Evolutionary conservation across 345 rosid species (phyloP), one percentile per base, ranked within the genome.

Genomic region (Melaleuca quinquenervia): DNA sequence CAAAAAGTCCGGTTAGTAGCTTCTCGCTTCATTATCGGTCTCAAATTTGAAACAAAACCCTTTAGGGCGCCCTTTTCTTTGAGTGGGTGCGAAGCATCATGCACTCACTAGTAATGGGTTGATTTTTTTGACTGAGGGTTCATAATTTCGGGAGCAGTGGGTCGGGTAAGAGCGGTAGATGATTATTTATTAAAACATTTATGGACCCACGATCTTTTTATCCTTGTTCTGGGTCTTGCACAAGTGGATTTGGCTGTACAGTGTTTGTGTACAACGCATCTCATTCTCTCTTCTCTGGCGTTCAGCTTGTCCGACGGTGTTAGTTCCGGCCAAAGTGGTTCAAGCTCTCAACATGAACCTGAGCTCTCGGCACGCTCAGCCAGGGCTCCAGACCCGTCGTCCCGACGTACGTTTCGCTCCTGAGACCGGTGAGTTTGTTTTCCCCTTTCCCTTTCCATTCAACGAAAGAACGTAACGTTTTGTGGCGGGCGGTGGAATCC

Each of bases 251-350:
- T 15, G 45, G 76, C 44, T 62, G 44, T 64, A 64, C 76, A 20
- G 76, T 36, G 16, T 64, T 64, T 11, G 78, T 36, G 48, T 16
- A 16, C 2, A 24, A 18, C 12, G 24, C 45, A 45, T 32, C 78
- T 64, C 78, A 70, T 24, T 45, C 5, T 24, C 7, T 18, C 52
- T 54, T 55, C 2, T 9, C 20, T 36, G 51, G 16, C 10, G 52
- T 13, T 26, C 84, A 90, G 93, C 86, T 24, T 82, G 94, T 76
- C 84, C 96, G 1, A 92, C 95, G 5, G 96, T 93, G 21, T 84
- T 96, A 60, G 92, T 97, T n/a, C 99, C 98, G 41, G 96, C 94
- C n/a, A 94, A 91, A 89, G 94, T 96, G 83, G 94, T 93, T 51
- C 95, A 93, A 84, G 97, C 96, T 18, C 84, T 96, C 88, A 94